Percentiles rank a stretch among this genome's conserved stretches.
phyloP scores from a whole-genome alignment of 1,139 yeast species.

The Scheffersomyces titani region DNA sequence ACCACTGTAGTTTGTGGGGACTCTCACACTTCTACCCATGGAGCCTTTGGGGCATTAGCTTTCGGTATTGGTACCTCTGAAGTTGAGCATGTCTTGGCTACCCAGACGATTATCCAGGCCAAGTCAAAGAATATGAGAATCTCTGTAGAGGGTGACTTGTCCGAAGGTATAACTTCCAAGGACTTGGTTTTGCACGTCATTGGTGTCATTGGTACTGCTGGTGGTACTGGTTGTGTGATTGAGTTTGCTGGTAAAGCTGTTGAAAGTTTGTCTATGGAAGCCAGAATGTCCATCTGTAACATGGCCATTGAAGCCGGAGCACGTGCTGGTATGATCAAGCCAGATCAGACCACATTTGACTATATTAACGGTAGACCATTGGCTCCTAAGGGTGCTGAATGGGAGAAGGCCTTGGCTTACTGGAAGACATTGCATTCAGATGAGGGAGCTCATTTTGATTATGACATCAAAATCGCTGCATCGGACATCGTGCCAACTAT shows the following conservation, averaged over 20 bases:
- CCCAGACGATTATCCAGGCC: slow-evolving; percentile 92
- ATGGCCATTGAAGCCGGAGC: slow-evolving; percentile 99
- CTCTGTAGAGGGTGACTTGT: slow-evolving; percentile 76
- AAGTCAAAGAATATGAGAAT: slow-evolving; percentile 96
- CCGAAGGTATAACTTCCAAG: slow-evolving; percentile 90
- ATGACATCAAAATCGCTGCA: slow-evolving; percentile 79
- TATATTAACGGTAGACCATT: slow-evolving; percentile 92
- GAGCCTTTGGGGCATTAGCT: slow-evolving; percentile 97
- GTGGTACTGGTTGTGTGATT: slow-evolving; percentile 96
- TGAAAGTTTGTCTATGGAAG: slow-evolving; percentile 88
- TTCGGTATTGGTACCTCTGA: slow-evolving; percentile 99
- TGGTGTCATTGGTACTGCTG: slow-evolving; percentile 97
- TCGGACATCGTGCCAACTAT: slow-evolving; percentile 90
- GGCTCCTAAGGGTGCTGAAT: slow-evolving; percentile 89
- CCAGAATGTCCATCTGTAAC: slow-evolving; percentile 99
- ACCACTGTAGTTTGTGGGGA: slow-evolving; percentile 99
- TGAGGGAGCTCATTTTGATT: slow-evolving; percentile 85
- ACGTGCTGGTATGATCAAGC: slow-evolving; percentile 98
- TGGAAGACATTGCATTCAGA: slow-evolving; percentile 90
- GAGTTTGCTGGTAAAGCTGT: slow-evolving; percentile 97
- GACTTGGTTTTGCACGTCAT: slow-evolving; percentile 92
- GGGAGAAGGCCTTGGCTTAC: slow-evolving; percentile 91
- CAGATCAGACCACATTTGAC: slow-evolving; percentile 84
- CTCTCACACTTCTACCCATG: slow-evolving; percentile 97
- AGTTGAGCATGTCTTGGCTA: slow-evolving; percentile 97